Percentiles rank a stretch among this genome's conserved stretches.
phyloP scores from a whole-genome alignment of 345 rosid genomes.

The Eucalyptus fibrosa region DNA sequence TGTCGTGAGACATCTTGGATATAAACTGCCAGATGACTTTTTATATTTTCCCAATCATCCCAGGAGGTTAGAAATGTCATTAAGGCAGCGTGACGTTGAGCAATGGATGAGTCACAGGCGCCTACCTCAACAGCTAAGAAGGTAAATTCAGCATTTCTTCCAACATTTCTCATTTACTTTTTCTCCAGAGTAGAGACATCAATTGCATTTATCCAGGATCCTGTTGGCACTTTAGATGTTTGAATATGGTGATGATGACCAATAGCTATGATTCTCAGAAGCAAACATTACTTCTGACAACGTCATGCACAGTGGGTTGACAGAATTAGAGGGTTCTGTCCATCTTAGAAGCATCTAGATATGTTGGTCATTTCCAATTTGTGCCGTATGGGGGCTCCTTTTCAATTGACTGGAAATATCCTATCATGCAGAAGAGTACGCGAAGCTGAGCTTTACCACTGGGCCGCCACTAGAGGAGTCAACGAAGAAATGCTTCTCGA shows the following conservation, averaged over 20 bases:
- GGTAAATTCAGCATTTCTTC: conserved; percentile 9
- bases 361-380: neutral
- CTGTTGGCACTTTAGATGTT: neutral
- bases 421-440: conserved; percentile 46
- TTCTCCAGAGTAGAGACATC: neutral
- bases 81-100: conserved; percentile 86
- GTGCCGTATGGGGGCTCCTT: neutral
- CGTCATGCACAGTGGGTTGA: neutral
- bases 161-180: neutral
- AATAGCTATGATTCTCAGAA: neutral
- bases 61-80: conserved; percentile 77
- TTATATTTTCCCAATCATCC: neutral
- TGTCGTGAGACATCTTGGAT: too few relatives aligned
- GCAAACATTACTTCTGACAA: neutral
- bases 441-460: conserved; percentile 69
- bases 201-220: neutral
- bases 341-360: neutral
- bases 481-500: conserved; percentile 58
- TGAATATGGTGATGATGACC: neutral
- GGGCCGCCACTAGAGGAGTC: conserved; percentile 92
- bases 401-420: neutral
- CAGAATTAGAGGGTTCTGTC: neutral
- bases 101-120: conserved; percentile 94
- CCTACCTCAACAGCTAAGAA: conserved; percentile 54
- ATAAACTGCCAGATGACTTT: neutral